Evolutionary conservation across 2,329 filamentous ascomycete species (phyloP).

Genomic region (Ilyonectria mors-panacis): DNA sequence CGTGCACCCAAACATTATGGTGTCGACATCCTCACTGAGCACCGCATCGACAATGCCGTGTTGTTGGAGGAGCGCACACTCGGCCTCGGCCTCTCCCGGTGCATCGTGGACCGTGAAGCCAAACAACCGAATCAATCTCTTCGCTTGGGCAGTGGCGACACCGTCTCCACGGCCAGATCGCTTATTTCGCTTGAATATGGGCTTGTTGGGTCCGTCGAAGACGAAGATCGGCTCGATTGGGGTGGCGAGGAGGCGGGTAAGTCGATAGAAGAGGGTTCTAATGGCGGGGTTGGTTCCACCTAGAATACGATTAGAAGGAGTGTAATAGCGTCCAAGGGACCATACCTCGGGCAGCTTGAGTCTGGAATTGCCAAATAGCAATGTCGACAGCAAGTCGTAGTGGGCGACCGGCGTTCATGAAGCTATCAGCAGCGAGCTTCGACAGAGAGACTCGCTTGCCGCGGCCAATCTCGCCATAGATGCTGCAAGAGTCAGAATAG

Average conservation of each 20-base stretch:
- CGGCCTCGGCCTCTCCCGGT: constrained; percentile 95
- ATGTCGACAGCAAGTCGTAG: constrained; percentile 93
- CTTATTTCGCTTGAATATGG: constrained; percentile 90
- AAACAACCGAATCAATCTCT: constrained; percentile 87
- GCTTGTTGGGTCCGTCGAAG: constrained; percentile 89
- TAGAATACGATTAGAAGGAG: constrained; percentile 46
- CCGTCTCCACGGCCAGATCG: constrained; percentile 75
- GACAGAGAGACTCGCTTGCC: constrained; percentile 85
- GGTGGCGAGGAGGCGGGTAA: constrained; percentile 81
- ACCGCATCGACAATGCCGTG: constrained; percentile 92
- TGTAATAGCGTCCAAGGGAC: no score
- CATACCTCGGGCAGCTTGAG: constrained; percentile 81
- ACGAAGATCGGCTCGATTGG: constrained; percentile 92
- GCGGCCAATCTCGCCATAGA: constrained; percentile 90
- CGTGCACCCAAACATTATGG: constrained; percentile 95
- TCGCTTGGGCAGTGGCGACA: constrained; percentile 82
- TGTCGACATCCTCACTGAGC: constrained; percentile 96
- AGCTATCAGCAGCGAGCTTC: constrained; percentile 84
- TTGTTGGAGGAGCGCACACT: constrained; percentile 89
- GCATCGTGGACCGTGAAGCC: constrained; percentile 88
- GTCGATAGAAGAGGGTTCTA: constrained; percentile 92
- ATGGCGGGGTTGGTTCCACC: constrained; percentile 92
- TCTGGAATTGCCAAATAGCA: constrained; percentile 97
- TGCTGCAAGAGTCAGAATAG: constrained; percentile 64
- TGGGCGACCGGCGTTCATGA: constrained; percentile 79